Evolutionary conservation across 192 early-diverging fungal genomes (phyloP).

Genomic region (Umbelopsis isabellina): DNA sequence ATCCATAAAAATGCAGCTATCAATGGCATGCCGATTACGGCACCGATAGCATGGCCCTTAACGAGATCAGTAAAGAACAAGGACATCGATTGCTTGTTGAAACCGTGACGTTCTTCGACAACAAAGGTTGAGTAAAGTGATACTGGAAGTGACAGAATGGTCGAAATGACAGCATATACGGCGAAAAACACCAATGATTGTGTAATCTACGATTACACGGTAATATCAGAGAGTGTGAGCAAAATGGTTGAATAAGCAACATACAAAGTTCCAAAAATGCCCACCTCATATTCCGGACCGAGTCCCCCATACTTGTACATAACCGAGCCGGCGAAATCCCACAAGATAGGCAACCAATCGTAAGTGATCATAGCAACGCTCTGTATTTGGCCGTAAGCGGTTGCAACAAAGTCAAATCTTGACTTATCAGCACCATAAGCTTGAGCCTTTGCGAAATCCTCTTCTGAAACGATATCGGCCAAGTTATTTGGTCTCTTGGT

Average conservation of each 20-base stretch:
- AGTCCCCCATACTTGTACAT: conserved; percentile 58
- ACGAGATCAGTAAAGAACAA: conserved; percentile 80
- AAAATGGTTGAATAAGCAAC: not conserved
- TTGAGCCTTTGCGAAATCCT: conserved; percentile 83
- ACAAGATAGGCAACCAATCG: conserved; percentile 76
- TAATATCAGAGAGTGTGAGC: not conserved
- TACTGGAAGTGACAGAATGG: conserved; percentile 76
- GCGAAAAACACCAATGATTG: conserved; percentile 83
- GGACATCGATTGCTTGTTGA: conserved; percentile 90
- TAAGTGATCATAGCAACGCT: conserved; percentile 67
- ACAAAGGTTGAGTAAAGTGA: conserved; percentile 92
- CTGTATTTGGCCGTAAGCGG: conserved; percentile 66
- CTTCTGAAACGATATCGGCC: conserved; percentile 66
- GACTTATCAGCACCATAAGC: conserved; percentile 87
- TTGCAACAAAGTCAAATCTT: conserved; percentile 72
- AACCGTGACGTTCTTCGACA: conserved; percentile 91
- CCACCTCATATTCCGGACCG: conserved; percentile 71
- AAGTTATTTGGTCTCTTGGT: conserved; percentile 72
- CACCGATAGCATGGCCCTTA: conserved; percentile 71
- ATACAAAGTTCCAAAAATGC: not conserved
- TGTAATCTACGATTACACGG: conserved; percentile 58
- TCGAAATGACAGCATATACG: conserved; percentile 57
- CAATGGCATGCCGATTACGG: conserved; percentile 78
- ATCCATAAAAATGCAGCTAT: conserved; percentile 82
- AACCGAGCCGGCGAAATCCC: conserved; percentile 59